These are phyloP conservation scores for Exophiala sp. DNA, from an alignment of 2,329 filamentous ascomycete genomes.

Conservation along the genomic window DNA sequence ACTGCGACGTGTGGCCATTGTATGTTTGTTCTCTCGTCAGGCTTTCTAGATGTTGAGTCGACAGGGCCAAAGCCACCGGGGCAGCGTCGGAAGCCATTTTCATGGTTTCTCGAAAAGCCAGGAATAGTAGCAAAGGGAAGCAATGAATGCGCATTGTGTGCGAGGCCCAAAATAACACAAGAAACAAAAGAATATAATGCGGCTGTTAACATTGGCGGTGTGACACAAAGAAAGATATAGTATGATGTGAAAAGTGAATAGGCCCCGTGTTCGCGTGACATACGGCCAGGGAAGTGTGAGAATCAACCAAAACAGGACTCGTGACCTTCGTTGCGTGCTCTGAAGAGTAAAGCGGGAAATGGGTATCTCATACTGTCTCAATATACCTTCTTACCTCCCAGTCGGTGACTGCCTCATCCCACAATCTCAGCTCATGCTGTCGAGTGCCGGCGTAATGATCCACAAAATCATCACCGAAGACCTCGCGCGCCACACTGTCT, in stretches of 20 bases:
- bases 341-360: not conserved
- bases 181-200: not conserved
- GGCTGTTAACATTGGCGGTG: not conserved
- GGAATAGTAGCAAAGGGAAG: slow-evolving; percentile 3
- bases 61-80: not conserved
- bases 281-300: not conserved
- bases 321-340: not conserved
- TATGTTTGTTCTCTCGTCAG: not conserved
- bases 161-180: slow-evolving; percentile 2
- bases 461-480: slow-evolving; percentile 91
- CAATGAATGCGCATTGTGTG: slow-evolving; percentile 5
- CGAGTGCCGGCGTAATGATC: slow-evolving; percentile 90
- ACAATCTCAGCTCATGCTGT: slow-evolving; percentile 82
- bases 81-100: not conserved
- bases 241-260: not conserved
- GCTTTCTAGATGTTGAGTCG: not conserved
- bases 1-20: not conserved
- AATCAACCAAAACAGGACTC: not conserved
- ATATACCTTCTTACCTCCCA: slow-evolving; percentile 59
- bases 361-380: slow-evolving; percentile 27
- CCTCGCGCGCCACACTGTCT: slow-evolving; percentile 83
- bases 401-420: slow-evolving; percentile 95
- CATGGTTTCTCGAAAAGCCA: not conserved
- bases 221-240: slow-evolving; percentile 5
- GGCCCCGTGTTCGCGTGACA: not conserved